Base-by-base conservation (phyloP, 2,329 filamentous ascomycete genomes). In the Aspergillus tamarii region DNA sequence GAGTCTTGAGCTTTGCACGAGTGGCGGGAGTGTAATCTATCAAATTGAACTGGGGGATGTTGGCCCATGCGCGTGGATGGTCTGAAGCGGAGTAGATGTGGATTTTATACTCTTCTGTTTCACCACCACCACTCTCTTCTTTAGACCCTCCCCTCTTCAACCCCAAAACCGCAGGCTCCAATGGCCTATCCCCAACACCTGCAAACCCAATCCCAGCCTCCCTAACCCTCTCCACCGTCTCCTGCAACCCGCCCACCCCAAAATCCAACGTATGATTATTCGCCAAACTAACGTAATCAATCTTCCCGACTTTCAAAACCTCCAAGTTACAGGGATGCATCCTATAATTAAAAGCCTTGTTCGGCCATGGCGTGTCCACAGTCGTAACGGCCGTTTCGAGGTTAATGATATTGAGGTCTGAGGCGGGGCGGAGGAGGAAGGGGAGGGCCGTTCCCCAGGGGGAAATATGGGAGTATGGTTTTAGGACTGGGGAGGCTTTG, bases 381-480 rank as follows among this genome's bases (percentile, higher is more conserved):
- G 73, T 78, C 12, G 78, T 80, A 9, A 68, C 72, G 14, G 78
- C 64, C 2, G 78, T 80, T 66, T 81, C 78, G 58, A 81, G 76
- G 57, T 81, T 81, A 66, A 78, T 77, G 43, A 81, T 66, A 48
- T 72, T 76, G 19, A 80, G 69, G 53, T 78, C 72, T 1, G 74
- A 71, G 4, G 62, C 52, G 12, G 68, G 72, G 54, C 80, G 70
- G 10, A 80, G 72, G 55, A 80, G 70, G 10, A 80, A 63, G 1
- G 74, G 70, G 0, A 79, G 67, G 0, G 74, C 66, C 23, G 73
- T 74, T 39, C 77, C 77, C 78, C 77, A 80, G 8, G 79, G 78
- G 3, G 63, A 34, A 45, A 70, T 19, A 14, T n/a, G 28, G 48
- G 48, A 32, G 48, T 52, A 52, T 1, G 48, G 2, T 11, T 21